phyloP scores from a whole-genome alignment of 805 yeast species.

The Candida insectorum region DNA sequence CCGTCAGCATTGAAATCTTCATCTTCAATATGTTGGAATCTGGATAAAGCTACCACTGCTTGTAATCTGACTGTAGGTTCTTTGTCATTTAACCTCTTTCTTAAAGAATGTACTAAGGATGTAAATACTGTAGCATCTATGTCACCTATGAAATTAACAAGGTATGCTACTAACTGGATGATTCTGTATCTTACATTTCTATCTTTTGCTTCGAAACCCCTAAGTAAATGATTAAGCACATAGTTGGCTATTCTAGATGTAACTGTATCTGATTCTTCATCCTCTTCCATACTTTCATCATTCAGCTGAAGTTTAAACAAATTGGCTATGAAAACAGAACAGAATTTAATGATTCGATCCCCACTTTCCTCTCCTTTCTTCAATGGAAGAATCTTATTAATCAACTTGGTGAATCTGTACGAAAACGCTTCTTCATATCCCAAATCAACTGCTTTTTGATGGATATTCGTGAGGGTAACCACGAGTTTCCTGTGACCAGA shows the following conservation, averaged over 20 bases:
- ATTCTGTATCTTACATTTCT: constrained; percentile 76
- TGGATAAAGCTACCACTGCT: constrained; percentile 74
- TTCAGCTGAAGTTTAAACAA: constrained; percentile 25
- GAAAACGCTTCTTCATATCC: constrained; percentile 59
- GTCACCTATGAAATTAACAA: constrained; percentile 70
- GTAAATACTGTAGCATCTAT: constrained; percentile 71
- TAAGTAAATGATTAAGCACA: constrained; percentile 62
- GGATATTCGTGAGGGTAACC: constrained; percentile 57
- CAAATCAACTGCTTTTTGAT: constrained; percentile 50
- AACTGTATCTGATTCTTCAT: constrained; percentile 19
- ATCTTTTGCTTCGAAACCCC: constrained; percentile 76
- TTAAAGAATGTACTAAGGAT: constrained; percentile 56
- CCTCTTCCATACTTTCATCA: constrained; percentile 18
- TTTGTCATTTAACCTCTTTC: constrained; percentile 65
- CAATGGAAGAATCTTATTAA: constrained; percentile 63
- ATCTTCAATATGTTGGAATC: constrained; percentile 57
- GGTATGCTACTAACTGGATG: constrained; percentile 68
- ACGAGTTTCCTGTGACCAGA: constrained; percentile 78
- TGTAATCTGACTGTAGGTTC: constrained; percentile 80
- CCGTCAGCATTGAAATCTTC: constrained; percentile 43
- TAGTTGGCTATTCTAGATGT: constrained; percentile 33
- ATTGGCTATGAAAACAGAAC: constrained; percentile 54
- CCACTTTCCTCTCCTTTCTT: constrained; percentile 70
- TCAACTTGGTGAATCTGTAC: constrained; percentile 53
- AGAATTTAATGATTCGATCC: constrained; percentile 71